Conservation (phyloP, 495 filamentous ascomycete species). For the Hyaloscypha finlandica region DNA sequence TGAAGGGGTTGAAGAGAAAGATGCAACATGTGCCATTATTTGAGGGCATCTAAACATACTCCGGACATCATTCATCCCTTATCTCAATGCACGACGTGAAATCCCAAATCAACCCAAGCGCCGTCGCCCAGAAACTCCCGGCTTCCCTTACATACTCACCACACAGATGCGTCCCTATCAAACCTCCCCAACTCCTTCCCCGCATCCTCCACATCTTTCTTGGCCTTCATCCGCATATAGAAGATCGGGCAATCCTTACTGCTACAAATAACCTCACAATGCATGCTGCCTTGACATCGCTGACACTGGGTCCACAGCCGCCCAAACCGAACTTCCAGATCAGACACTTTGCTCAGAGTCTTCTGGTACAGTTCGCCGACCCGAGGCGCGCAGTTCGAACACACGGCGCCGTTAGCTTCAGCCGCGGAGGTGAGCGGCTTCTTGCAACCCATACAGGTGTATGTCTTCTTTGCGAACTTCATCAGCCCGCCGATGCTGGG, state of each 20-base stretch:
- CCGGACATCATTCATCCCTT: not conserved
- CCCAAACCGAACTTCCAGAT: slow-evolving; percentile 90
- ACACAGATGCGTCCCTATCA: slow-evolving; percentile 69
- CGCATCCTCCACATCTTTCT: slow-evolving; percentile 96
- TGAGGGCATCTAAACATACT: too few relatives aligned
- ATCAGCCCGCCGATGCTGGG: slow-evolving; percentile 90
- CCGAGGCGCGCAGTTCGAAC: slow-evolving; percentile 77
- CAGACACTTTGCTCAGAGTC: slow-evolving; percentile 80
- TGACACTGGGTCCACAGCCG: slow-evolving; percentile 98
- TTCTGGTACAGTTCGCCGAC: slow-evolving; percentile 94
- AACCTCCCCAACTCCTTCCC: slow-evolving; percentile 90
- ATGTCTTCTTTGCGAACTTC: slow-evolving; percentile 97
- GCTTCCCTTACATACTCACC: not conserved
- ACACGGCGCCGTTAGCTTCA: slow-evolving; percentile 85
- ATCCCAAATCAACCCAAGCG: not conserved
- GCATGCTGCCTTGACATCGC: slow-evolving; percentile 94
- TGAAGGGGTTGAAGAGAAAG: too few relatives aligned
- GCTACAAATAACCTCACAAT: slow-evolving; percentile 96
- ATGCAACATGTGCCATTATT: too few relatives aligned
- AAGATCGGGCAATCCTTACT: slow-evolving; percentile 98
- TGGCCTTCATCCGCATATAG: slow-evolving; percentile 99
- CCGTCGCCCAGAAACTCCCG: not conserved
- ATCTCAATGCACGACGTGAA: not conserved
- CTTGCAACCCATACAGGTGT: slow-evolving; percentile 99
- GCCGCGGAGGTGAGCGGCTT: slow-evolving; percentile 81